Percentiles rank a stretch among this genome's conserved stretches.
Conservation (phyloP, 768 basidiomycete species). For the Leccinum imitatum region DNA sequence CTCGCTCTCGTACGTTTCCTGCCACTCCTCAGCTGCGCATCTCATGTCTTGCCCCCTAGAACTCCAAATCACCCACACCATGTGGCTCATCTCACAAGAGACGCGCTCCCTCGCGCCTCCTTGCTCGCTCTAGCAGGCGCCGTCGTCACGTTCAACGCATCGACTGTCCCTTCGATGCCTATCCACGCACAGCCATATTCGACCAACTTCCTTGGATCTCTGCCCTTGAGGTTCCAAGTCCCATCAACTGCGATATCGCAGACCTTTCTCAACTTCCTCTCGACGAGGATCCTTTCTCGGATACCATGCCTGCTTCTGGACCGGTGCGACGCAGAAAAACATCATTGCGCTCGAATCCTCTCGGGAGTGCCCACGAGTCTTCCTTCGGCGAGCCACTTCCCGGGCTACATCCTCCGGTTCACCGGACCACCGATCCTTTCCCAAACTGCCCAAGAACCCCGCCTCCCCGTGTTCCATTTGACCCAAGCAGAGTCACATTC, state of each 20-base stretch:
- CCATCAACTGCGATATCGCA: conserved; percentile 55
- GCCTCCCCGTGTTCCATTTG: conserved; percentile 38
- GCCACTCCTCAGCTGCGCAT: background rate
- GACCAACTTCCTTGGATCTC: conserved; percentile 71
- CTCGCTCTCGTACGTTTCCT: conserved; percentile 20
- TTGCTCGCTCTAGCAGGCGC: conserved; percentile 40
- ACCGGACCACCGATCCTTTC: conserved; percentile 29
- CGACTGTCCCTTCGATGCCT: conserved; percentile 41
- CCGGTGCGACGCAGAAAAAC: conserved; percentile 61
- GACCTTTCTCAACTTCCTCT: conserved; percentile 61
- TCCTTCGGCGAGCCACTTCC: conserved; percentile 14
- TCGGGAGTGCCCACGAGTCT: conserved; percentile 31
- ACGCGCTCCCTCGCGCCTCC: conserved; percentile 32
- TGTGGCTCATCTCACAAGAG: conserved; percentile 41
- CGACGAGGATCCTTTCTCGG: conserved; percentile 25
- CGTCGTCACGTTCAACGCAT: conserved; percentile 42
- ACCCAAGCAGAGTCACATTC: conserved; percentile 51
- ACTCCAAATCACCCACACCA: conserved; percentile 38
- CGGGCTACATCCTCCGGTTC: conserved; percentile 24
- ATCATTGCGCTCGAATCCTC: conserved; percentile 50
- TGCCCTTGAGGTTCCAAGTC: conserved; percentile 48
- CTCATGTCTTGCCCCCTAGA: conserved; percentile 30
- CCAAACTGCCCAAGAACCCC: conserved; percentile 32
- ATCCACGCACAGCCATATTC: conserved; percentile 40
- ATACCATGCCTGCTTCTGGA: conserved; percentile 37